Base-by-base conservation (phyloP, 1,284 basidiomycete species). In the Ganoderma boninense region DNA sequence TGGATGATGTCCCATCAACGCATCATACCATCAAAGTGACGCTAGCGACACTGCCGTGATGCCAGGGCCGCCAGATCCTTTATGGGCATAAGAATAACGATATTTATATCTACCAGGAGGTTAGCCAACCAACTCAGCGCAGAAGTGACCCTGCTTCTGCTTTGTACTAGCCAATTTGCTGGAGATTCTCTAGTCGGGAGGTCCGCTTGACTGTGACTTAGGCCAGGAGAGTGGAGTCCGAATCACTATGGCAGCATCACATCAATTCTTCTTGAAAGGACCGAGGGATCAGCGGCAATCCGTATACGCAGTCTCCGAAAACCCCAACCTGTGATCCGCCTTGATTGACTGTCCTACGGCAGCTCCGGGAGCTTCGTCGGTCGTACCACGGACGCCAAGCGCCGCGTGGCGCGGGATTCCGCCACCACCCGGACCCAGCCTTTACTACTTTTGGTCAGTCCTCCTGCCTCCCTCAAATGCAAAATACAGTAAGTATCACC, bases 1-100 rank as follows among this genome's bases (percentile, higher is more conserved):
- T 59, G 43, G 23, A 20, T 74, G 73, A 74, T 74, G 73, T 46
- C 35, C 35, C 72, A 74, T 74, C 73, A 74, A 70, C 67, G 71
- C 73, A 74, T 74, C 73, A 74, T 66, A 43, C 65, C 65, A 74
- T 74, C 73, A 72, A 35, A 40, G 62, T 56, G 40, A 69, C 65
- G 64, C 68, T 71, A 57, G 57, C 44, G 56, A 67, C 67, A 62
- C 70, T 71, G 73, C 71, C 66, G 67, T 64, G 61, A 52, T 67
- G 70, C 69, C 49, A 54, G 57, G 52, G 49, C 26, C 49, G 23
- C 65, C 46, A 64, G 64, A 67, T 61, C 46, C 38, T 49, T 66
- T 44, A 26, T n/a, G 26, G 26, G 60, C 4, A 13, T 10, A 44
- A 62, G 38, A 40, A 62, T 43, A 61, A 61, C 38, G 38, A 43